Evolutionary conservation across 345 rosid genomes (phyloP), one percentile per base, ranked within the genome.

Genomic region (Eutrema japonicum): DNA sequence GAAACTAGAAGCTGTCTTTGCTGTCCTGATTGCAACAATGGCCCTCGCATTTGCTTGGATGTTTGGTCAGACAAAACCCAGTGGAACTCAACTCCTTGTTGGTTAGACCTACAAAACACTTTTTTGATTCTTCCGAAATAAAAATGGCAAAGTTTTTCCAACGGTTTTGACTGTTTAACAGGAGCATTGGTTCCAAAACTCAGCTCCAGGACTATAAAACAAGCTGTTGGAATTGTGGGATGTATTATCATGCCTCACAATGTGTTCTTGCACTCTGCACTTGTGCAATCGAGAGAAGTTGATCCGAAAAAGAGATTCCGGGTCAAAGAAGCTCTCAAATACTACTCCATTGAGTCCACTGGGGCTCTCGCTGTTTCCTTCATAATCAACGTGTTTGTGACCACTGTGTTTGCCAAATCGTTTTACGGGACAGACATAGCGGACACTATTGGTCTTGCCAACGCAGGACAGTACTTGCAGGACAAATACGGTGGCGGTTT

Each of bases 161-260:
- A 22, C 26, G 2, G 26, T 22, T 22, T 1, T 22, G 26, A 22
- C 26, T 22, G 26, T 1, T 22, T 22, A 22, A 22, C 82, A 94
- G 96, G 98, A 57, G 66, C 93, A 26, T 68, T 94, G 82, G 72
- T 94, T 16, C 97, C 96, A 9, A 88, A 87, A 68, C 96, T 94
- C 16, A 87, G 93, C 79, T 91, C 97, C 0, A 88, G 78, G 83
- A 94, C 98, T 29, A 91, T 94, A 71, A 78, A 85, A 56, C 96
- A 94, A 79, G 98, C 93, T 32, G 97, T 91, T 65, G 98, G 96
- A 57, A 87, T 89, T 10, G 97, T 94, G 58, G 98, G 98, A 68
- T 91, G 98, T 77, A 83, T 94, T 16, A 94, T 94, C 29, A 94
- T 94, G 98, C 97, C 98, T 33, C 97, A 95, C 85, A 95, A 95